Percentiles rank a stretch among this genome's conserved stretches.
These are phyloP conservation scores for Metschnikowia colocasiae DNA, from an alignment of 805 yeast genomes.

Conservation along the genomic window DNA sequence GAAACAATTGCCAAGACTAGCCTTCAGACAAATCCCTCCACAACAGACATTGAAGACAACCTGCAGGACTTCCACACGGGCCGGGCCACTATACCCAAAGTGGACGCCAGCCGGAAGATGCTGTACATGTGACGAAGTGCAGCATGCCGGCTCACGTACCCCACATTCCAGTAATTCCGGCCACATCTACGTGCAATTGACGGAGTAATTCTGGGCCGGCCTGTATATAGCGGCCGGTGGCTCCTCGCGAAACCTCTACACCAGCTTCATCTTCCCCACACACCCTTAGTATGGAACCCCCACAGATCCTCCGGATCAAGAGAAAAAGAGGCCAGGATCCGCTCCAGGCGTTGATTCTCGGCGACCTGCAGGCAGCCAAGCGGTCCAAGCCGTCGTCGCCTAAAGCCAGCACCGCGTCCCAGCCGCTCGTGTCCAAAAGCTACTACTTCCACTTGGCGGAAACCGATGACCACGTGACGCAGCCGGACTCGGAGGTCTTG, in stretches of 20 bases:
- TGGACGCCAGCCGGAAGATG: too few relatives aligned
- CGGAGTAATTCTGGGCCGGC: too few relatives aligned
- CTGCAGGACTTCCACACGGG: too few relatives aligned
- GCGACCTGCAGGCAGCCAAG: slow-evolving; percentile 35
- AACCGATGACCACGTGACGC: slow-evolving; percentile 28
- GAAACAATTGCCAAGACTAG: too few relatives aligned
- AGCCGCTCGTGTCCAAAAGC: slow-evolving; percentile 11
- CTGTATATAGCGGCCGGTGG: too few relatives aligned
- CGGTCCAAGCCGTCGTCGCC: slow-evolving; percentile 41
- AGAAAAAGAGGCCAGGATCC: slow-evolving; percentile 87
- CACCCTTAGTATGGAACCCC: slow-evolving; percentile 27
- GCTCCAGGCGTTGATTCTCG: slow-evolving; percentile 67
- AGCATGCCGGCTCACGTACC: too few relatives aligned
- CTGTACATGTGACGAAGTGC: too few relatives aligned
- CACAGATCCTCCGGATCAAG: slow-evolving; percentile 76
- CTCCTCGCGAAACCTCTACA: not conserved
- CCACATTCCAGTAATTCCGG: too few relatives aligned
- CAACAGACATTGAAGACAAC: too few relatives aligned
- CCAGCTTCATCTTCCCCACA: not conserved
- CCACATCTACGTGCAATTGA: too few relatives aligned
- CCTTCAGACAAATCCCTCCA: too few relatives aligned
- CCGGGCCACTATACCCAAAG: too few relatives aligned
- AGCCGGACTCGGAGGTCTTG: slow-evolving; percentile 20
- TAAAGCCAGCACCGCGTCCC: slow-evolving; percentile 19
- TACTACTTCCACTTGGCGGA: slow-evolving; percentile 34